These are phyloP conservation scores for Samsoniella hepiali DNA, from an alignment of 2,329 filamentous ascomycete genomes.

Conservation along the genomic window DNA sequence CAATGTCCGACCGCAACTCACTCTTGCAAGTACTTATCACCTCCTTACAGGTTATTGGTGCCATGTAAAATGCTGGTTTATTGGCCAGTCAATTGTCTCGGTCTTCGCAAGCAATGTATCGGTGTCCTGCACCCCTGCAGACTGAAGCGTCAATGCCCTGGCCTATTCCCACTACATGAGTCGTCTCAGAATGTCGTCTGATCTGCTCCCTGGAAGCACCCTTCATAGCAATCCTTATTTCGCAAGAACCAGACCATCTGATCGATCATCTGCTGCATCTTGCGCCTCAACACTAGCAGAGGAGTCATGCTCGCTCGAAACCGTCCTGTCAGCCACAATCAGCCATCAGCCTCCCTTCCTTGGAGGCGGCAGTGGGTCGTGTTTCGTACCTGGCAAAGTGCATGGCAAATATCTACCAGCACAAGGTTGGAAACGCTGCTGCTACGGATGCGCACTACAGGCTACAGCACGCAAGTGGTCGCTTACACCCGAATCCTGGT, in stretches of 20 bases:
- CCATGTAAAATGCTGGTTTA: too few species aligned
- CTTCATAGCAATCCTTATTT: neutral
- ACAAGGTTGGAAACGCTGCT: too few species aligned
- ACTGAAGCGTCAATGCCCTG: neutral
- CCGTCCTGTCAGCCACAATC: neutral
- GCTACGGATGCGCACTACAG: too few species aligned
- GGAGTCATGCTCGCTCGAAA: neutral
- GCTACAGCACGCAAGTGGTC: too few species aligned
- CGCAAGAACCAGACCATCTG: neutral
- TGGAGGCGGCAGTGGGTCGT: neutral
- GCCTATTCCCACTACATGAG: neutral
- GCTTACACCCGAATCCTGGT: too few species aligned
- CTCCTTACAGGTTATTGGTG: too few species aligned
- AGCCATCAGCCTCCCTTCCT: neutral
- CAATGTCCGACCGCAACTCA: too few species aligned
- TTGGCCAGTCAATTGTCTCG: too few species aligned
- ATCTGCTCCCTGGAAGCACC: neutral
- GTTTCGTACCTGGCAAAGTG: neutral
- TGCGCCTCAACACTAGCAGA: neutral
- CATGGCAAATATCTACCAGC: neutral
- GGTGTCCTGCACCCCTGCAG: too few species aligned
- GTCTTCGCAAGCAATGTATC: too few species aligned
- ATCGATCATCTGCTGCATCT: neutral
- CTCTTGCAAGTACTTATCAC: too few species aligned
- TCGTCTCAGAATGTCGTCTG: slow-evolving; percentile 9